Evolutionary conservation across 2,329 filamentous ascomycete species (phyloP).

Genomic region (Emergomyces africanus): DNA sequence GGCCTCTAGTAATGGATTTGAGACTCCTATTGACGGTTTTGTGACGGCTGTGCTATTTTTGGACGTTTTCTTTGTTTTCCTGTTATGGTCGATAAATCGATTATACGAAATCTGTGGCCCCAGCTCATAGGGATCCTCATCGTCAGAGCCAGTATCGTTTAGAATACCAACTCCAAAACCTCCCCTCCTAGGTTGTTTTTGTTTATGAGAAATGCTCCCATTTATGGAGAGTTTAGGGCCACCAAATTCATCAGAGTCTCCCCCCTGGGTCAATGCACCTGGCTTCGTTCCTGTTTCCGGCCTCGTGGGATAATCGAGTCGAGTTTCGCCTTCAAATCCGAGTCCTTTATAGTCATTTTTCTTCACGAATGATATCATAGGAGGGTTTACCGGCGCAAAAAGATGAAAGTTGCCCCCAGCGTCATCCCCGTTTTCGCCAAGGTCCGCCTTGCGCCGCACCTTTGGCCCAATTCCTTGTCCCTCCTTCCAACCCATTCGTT

Average conservation of each 20-base stretch:
- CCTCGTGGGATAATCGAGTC: slow-evolving; percentile 15
- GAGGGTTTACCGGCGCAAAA: slow-evolving; percentile 73
- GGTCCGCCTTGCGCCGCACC: slow-evolving; percentile 58
- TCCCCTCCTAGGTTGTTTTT: slow-evolving; percentile 45
- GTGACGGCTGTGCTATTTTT: slow-evolving; percentile 22
- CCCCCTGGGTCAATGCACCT: slow-evolving; percentile 20
- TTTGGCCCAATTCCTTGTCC: slow-evolving; percentile 89
- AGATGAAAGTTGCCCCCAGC: slow-evolving; percentile 46
- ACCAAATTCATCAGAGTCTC: slow-evolving; percentile 24
- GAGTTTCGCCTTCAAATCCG: slow-evolving; percentile 31
- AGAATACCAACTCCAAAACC: slow-evolving; percentile 80
- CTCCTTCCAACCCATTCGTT: slow-evolving; percentile 90
- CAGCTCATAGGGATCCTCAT: slow-evolving; percentile 88
- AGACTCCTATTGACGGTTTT: slow-evolving; percentile 34
- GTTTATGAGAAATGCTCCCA: slow-evolving; percentile 31
- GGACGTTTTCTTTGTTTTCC: slow-evolving; percentile 57
- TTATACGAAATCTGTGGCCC: slow-evolving; percentile 86
- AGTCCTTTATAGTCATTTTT: slow-evolving; percentile 37
- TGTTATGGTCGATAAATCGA: slow-evolving; percentile 65
- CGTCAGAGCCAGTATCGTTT: slow-evolving; percentile 88
- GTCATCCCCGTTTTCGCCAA: slow-evolving; percentile 41
- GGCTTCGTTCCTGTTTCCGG: slow-evolving; percentile 9
- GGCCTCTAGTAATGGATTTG: slow-evolving; percentile 51
- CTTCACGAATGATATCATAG: slow-evolving; percentile 42
- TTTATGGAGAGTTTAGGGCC: slow-evolving; percentile 20